A percentile compares a stretch with the other conserved stretches of the same genome.
Conservation (phyloP, 805 yeast genomes). For the Citeromyces matritensis region DNA sequence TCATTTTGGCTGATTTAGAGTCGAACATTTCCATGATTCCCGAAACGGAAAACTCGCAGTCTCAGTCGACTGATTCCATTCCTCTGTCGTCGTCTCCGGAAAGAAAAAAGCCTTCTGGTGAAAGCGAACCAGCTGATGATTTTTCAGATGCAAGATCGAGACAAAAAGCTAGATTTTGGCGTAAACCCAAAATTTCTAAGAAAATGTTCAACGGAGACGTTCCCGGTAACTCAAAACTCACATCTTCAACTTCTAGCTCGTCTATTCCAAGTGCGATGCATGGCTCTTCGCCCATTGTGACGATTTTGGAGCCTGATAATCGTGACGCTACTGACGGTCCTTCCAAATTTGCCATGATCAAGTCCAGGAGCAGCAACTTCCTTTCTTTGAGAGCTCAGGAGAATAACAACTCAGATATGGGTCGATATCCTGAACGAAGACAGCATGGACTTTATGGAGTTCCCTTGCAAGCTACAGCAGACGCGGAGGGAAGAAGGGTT, state of each 20-base stretch:
- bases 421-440: neutral
- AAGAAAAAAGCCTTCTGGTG: neutral
- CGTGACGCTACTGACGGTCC: too few relatives aligned
- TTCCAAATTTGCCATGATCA: constrained; percentile 12
- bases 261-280: constrained; percentile 1
- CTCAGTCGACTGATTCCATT: too few relatives aligned
- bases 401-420: neutral
- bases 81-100: neutral
- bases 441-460: constrained; percentile 20
- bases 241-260: neutral
- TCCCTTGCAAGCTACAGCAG: constrained; percentile 48
- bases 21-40: neutral
- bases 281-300: constrained; percentile 1
- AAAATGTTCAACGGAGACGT: neutral
- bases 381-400: constrained; percentile 2
- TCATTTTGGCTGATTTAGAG: neutral
- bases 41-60: too few relatives aligned
- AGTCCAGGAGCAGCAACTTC: constrained; percentile 31
- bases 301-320: neutral
- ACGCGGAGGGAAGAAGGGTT: constrained; percentile 41
- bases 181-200: constrained; percentile 4
- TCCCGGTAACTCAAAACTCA: neutral
- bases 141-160: constrained; percentile 7
- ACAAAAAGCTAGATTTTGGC: constrained; percentile 17
- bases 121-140: constrained; percentile 3